Evolutionary conservation across 768 basidiomycete genomes (phyloP), one percentile per base, ranked within the genome.

Genomic region (Mycena rebaudengoi): DNA sequence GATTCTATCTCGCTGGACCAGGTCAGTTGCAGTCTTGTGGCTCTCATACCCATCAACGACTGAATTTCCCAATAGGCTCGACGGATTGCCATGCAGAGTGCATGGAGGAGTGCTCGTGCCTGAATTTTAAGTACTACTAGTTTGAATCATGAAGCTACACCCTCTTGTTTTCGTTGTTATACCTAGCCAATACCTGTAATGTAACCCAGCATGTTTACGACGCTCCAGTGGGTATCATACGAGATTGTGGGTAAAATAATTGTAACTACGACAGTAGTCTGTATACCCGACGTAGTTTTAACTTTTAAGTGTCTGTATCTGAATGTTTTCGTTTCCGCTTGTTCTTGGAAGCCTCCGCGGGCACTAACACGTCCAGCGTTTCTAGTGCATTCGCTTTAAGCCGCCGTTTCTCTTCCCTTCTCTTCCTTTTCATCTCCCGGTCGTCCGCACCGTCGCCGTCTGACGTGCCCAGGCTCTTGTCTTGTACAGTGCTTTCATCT

Each of bases 1-100:
- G 92, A 90, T 70, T 88, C 90, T 29, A 98, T 99, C 74, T 91
- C 93, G 13, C 82, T 98, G 62, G 97, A 99, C 67, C 97, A 98
- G 86, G 95, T 95, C 68, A 26, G 83, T 75, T 30, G n/a, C n/a
- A n/a, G n/a, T n/a, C n/a, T n/a, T n/a, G n/a, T n/a, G n/a, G n/a
- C n/a, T n/a, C n/a, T n/a, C n/a, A n/a, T n/a, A n/a, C n/a, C n/a
- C n/a, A n/a, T n/a, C n/a, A n/a, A n/a, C n/a, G n/a, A n/a, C 21
- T 63, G 29, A 63, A 13, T 46, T 63, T 33, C 54, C 35, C 58
- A 37, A 28, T 62, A 94, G 91, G 93, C 93, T 5, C 85, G 88
- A 66, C 88, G 93, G 45, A 95, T 95, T 67, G 88, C 93, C 18
- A 86, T 95, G 88, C 94, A 95, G 75, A 95, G 94, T 66, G 94